Evolutionary conservation across 2,329 filamentous ascomycete genomes (phyloP).

Genomic region (Orbilia ellipsospora): DNA sequence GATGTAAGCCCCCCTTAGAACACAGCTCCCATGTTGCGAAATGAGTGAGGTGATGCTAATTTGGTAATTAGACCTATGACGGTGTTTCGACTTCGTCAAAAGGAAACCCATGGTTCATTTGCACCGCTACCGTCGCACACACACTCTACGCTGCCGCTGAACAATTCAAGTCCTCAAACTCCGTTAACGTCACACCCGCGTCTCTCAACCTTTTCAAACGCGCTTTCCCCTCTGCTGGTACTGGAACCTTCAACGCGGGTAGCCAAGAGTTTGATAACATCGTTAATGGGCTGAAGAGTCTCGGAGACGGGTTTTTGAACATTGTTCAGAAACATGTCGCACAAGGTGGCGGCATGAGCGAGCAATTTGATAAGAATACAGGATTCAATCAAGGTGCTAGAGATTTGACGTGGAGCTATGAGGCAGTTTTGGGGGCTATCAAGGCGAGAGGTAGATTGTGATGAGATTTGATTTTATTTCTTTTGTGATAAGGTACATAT

Average conservation of each 20-base stretch:
- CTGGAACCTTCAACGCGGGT: conserved; percentile 74
- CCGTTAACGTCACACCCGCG: conserved; percentile 72
- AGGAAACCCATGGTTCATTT: conserved; percentile 82
- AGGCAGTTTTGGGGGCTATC: conserved; percentile 72
- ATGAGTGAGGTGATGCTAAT: conserved; percentile 67
- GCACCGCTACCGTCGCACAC: conserved; percentile 80
- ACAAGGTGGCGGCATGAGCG: conserved; percentile 72
- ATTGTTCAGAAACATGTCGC: conserved; percentile 67
- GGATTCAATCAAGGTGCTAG: conserved; percentile 66
- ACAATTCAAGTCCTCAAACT: conserved; percentile 74
- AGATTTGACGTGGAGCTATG: conserved; percentile 80
- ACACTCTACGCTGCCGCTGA: conserved; percentile 81
- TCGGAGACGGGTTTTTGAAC: conserved; percentile 70
- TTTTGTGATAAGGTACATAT: background rate
- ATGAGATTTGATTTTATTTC: background rate
- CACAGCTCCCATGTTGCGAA: conserved; percentile 77
- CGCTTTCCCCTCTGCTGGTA: conserved; percentile 69
- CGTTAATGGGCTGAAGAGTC: conserved; percentile 71
- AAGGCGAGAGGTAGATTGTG: conserved; percentile 47
- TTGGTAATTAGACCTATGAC: conserved; percentile 76
- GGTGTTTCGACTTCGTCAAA: conserved; percentile 66
- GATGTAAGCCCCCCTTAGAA: conserved; percentile 73
- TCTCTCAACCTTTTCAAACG: conserved; percentile 79
- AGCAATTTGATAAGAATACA: conserved; percentile 72
- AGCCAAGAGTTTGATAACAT: conserved; percentile 69